Evolutionary conservation across 495 filamentous ascomycete species (phyloP).

Genomic region (Paragyromitra xinjiangensis): DNA sequence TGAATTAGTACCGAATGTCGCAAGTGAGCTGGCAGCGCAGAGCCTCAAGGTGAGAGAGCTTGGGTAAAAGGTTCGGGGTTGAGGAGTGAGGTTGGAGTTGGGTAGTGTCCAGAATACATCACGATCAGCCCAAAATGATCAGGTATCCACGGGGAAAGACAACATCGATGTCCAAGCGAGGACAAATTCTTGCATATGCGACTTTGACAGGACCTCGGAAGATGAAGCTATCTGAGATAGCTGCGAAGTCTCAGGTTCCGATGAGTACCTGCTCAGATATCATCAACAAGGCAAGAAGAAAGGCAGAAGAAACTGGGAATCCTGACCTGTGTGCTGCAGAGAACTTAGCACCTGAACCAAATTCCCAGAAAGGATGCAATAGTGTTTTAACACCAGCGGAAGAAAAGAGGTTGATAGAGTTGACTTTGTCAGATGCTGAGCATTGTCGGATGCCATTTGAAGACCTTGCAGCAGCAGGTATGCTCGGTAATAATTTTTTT

Average conservation of each 20-base stretch:
- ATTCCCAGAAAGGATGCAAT: not conserved
- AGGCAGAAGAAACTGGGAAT: not conserved
- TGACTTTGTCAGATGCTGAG: not conserved
- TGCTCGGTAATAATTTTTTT: too few relatives aligned
- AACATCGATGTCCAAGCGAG: too few relatives aligned
- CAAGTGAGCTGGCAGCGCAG: too few relatives aligned
- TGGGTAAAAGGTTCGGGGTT: too few relatives aligned
- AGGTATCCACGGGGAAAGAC: too few relatives aligned
- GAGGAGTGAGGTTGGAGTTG: too few relatives aligned
- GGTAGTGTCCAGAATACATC: too few relatives aligned
- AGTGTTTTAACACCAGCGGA: not conserved
- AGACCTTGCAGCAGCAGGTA: not conserved
- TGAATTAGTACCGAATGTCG: too few relatives aligned
- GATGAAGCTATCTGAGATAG: not conserved
- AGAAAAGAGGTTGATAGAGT: not conserved
- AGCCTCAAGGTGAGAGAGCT: too few relatives aligned
- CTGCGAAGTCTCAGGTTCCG: not conserved
- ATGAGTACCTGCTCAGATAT: not conserved
- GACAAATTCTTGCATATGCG: too few relatives aligned
- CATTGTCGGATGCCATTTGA: conserved; percentile 1
- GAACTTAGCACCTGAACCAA: not conserved
- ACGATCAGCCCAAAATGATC: too few relatives aligned
- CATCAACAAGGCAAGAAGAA: not conserved
- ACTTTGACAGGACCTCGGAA: too few relatives aligned
- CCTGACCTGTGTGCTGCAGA: not conserved